Evolutionary conservation across 306 rosid genomes (phyloP).

Genomic region (Prunus davidiana): DNA sequence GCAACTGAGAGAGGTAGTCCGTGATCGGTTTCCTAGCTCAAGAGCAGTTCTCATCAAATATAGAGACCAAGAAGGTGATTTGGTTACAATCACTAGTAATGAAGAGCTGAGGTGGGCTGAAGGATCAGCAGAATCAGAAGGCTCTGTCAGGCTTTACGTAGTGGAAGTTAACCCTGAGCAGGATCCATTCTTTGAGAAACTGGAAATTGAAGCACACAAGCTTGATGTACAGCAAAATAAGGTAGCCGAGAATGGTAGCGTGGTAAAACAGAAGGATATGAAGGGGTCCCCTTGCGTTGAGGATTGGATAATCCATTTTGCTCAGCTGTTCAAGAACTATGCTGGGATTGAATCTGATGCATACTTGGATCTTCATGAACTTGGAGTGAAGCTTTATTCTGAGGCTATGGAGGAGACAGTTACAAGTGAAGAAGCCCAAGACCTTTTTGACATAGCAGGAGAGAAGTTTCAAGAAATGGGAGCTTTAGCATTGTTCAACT

Average conservation of each 20-base stretch:
- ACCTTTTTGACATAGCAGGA: constrained; percentile 68
- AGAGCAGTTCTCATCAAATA: constrained; percentile 76
- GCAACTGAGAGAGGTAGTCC: constrained; percentile 62
- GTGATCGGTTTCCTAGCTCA: constrained; percentile 59
- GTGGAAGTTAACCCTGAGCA: constrained; percentile 62
- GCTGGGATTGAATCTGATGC: constrained; percentile 79
- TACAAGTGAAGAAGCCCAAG: constrained; percentile 86
- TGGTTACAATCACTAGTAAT: constrained; percentile 75
- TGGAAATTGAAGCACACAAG: constrained; percentile 26
- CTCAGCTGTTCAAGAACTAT: constrained; percentile 72
- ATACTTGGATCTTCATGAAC: constrained; percentile 73
- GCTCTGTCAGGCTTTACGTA: constrained; percentile 64
- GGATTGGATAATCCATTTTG: constrained; percentile 82
- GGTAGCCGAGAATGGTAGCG: constrained; percentile 35
- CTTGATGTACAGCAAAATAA: constrained; percentile 7
- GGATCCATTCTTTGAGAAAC: constrained; percentile 57
- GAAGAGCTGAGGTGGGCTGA: constrained; percentile 87
- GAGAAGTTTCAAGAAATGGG: constrained; percentile 89
- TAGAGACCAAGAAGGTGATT: constrained; percentile 87
- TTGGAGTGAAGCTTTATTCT: constrained; percentile 81
- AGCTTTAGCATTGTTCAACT: constrained; percentile 86
- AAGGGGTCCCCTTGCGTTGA: constrained; percentile 66
- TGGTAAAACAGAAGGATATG: constrained; percentile 41
- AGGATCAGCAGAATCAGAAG: constrained; percentile 44
- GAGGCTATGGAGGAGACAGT: constrained; percentile 95